A percentile compares a stretch with the other conserved stretches of the same genome.
These are phyloP conservation scores for Cavenderia fasciculata DNA, from an alignment of 78 protist species.

Conservation along the genomic window DNA sequence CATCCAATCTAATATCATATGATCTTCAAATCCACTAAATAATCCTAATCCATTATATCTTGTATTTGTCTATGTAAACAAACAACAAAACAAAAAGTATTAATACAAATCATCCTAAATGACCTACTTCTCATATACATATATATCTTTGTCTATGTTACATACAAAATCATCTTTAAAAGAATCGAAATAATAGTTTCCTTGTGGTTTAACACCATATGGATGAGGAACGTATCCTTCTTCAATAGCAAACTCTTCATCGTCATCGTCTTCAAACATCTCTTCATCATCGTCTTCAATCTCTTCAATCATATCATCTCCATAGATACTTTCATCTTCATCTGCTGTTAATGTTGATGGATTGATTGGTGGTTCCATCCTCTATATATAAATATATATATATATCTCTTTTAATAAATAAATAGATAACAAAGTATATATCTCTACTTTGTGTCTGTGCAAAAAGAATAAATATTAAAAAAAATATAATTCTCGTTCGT, in stretches of 20 bases:
- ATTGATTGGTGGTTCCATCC: too few relatives aligned
- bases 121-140: too few relatives aligned
- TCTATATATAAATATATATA: too few relatives aligned
- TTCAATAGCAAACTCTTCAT: neutral
- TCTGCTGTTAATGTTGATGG: too few relatives aligned
- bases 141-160: neutral
- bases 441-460: too few relatives aligned
- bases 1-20: conserved; percentile 12
- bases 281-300: too few relatives aligned
- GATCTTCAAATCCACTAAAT: conserved; percentile 19
- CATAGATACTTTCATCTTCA: too few relatives aligned
- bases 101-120: too few relatives aligned
- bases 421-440: too few relatives aligned
- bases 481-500: neutral
- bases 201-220: conserved; percentile 52
- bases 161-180: conserved; percentile 47
- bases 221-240: conserved; percentile 53
- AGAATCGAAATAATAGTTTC: conserved; percentile 63
- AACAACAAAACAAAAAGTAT: neutral
- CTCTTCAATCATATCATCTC: too few relatives aligned
- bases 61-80: neutral
- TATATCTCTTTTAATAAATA: too few relatives aligned
- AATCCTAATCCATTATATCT: conserved; percentile 33
- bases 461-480: too few relatives aligned
- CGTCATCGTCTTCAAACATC: neutral